Conservation (phyloP, 169 alveolate species). For the Eimeria praecox region DNA sequence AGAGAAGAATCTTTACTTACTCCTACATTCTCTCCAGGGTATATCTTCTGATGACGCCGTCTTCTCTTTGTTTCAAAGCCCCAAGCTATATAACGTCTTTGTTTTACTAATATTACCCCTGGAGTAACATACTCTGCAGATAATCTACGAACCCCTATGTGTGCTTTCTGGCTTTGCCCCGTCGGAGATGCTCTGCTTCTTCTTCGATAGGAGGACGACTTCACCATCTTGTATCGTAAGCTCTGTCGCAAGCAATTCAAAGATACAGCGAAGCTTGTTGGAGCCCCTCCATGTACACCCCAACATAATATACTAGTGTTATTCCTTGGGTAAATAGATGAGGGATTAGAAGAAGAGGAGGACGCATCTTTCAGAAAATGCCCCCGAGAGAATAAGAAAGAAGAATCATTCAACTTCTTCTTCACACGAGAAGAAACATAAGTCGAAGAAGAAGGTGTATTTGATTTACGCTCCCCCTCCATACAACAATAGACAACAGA, state of each 20-base stretch:
- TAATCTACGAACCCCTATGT: conserved; percentile 90
- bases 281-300: too few species aligned
- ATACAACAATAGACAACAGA: too few species aligned
- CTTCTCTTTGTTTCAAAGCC: conserved; percentile 87
- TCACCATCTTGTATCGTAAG: conserved; percentile 89
- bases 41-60: conserved; percentile 89
- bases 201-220: conserved; percentile 91
- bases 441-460: too few species aligned
- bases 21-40: conserved; percentile 90
- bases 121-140: conserved; percentile 92
- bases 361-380: too few species aligned
- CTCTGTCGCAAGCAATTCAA: not conserved
- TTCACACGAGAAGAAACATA: too few species aligned
- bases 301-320: too few species aligned
- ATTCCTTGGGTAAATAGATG: too few species aligned
- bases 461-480: too few species aligned
- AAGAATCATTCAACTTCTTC: too few species aligned
- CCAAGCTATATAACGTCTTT: conserved; percentile 88
- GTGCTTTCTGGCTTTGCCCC: conserved; percentile 91
- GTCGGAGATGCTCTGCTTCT: conserved; percentile 93
- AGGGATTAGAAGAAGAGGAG: too few species aligned
- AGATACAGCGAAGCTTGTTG: too few species aligned
- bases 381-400: too few species aligned
- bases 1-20: conserved; percentile 82
- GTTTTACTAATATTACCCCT: conserved; percentile 86